Base-by-base conservation (phyloP, 768 basidiomycete genomes). In the Leucosporidium scottii region DNA sequence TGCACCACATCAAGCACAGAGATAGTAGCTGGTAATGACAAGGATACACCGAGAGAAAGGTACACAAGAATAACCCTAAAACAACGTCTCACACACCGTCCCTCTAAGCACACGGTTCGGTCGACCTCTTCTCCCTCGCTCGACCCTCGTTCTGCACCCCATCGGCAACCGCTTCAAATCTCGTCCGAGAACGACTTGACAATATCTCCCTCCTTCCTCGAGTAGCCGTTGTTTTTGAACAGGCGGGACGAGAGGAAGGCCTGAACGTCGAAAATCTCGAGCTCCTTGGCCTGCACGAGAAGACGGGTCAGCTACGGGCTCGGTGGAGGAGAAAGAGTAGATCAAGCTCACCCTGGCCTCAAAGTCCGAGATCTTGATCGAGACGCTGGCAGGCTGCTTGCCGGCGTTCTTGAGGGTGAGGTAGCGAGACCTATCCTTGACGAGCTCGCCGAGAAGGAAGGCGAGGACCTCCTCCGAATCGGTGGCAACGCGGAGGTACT, bases 381-480 rank as follows among this genome's bases (percentile, higher is more conserved):
- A 80, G 34, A 98, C 84, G 36, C 85, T 78, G 34, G 87, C 86
- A 0, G 93, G 93, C 71, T 91, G 87, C 67, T 87, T 83, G 60
- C 86, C 39, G 39, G 39, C 85, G 65, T 83, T 83, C 75, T 88
- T 88, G 68, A 88, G 80, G 77, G 92, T 88, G 75, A 92, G 82
- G 76, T 89, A 83, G 36, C 93, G 86, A 13, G 88, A 91, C 76
- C 88, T 90, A 74, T 96, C 92, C 59, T 74, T 74, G 65, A 71
- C 39, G 57, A 98, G 81, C 65, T 91, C 87, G 39, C 96, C 96
- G 44, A 99, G 87, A 73, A 98, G 81, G 85, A 96, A 99, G 1
- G 92, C 84, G 47, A 98, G 83, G 66, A 99, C 79, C 77, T 99
- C 96, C 76, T 98, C 96, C 79, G 96, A 90, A 75, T 99, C 96